These are phyloP conservation scores for Atkinsonella hypoxylon DNA, from an alignment of 2,329 filamentous ascomycete species.

Conservation along the genomic window DNA sequence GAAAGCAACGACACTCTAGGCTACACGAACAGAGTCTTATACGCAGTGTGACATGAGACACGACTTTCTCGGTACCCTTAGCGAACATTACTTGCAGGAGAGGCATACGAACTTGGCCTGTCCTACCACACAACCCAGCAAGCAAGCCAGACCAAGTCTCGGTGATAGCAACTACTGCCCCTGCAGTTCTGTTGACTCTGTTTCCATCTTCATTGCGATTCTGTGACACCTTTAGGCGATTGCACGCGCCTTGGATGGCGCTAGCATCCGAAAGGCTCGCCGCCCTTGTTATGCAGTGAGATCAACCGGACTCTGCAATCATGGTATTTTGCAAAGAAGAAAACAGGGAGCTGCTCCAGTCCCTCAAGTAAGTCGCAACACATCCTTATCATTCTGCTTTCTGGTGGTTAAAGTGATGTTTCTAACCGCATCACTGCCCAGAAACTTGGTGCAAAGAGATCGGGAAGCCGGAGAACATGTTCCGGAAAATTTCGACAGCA, in stretches of 20 bases:
- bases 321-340: constrained; percentile 6
- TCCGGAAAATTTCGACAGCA: constrained; percentile 3
- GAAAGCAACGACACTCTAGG: not conserved
- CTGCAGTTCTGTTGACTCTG: not conserved
- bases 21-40: not conserved
- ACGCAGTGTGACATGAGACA: constrained; percentile 2
- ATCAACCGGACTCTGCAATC: not conserved
- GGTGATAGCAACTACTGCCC: not conserved
- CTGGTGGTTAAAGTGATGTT: not conserved
- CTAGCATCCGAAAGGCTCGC: not conserved
- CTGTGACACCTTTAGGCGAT: not conserved
- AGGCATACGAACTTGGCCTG: not conserved
- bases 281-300: not conserved
- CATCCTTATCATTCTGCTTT: not conserved
- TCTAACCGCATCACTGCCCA: not conserved
- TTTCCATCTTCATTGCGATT: not conserved
- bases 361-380: constrained; percentile 4
- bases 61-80: constrained; percentile 1
- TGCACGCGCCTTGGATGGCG: not conserved
- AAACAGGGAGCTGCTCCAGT: constrained; percentile 3
- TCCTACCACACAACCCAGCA: not conserved
- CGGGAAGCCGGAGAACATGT: constrained; percentile 4
- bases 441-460: constrained; percentile 4
- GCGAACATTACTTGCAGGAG: constrained; percentile 1
- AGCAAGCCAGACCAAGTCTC: not conserved